Evolutionary conservation across 2,329 filamentous ascomycete genomes (phyloP).

Genomic region (Graphilbum fragrans): DNA sequence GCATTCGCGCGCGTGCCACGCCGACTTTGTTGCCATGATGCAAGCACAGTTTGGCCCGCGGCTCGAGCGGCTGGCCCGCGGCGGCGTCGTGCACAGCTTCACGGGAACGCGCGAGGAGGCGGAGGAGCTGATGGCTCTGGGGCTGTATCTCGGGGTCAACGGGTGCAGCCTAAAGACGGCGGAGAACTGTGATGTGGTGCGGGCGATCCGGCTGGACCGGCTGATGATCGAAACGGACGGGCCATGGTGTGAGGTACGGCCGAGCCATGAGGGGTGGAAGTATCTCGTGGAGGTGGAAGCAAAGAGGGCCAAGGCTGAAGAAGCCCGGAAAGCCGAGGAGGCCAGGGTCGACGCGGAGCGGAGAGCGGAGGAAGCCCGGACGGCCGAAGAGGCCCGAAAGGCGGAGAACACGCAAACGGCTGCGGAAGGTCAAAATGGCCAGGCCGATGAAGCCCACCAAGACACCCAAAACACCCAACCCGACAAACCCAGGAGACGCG

Average conservation of each 20-base stretch:
- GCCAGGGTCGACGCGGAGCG: constrained; percentile 6
- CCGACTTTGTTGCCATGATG: constrained; percentile 69
- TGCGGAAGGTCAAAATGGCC: constrained; percentile 4
- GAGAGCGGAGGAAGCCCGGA: constrained; percentile 3
- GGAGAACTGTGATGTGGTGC: constrained; percentile 80
- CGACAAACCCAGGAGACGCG: background rate
- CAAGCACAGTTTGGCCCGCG: constrained; percentile 41
- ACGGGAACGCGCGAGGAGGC: constrained; percentile 83
- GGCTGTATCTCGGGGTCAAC: constrained; percentile 88
- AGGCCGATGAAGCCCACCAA: constrained; percentile 12
- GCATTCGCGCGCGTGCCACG: constrained; percentile 77
- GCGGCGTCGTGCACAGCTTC: constrained; percentile 88
- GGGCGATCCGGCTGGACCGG: constrained; percentile 61
- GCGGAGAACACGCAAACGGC: background rate
- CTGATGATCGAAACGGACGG: constrained; percentile 96
- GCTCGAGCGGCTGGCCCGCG: constrained; percentile 51
- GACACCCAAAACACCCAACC: constrained; percentile 25
- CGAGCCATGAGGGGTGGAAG: constrained; percentile 74
- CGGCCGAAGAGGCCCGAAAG: too few species aligned
- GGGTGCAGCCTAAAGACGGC: constrained; percentile 92
- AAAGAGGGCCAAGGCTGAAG: constrained; percentile 16
- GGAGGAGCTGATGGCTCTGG: constrained; percentile 63
- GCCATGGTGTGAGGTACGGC: constrained; percentile 92
- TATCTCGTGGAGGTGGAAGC: constrained; percentile 33
- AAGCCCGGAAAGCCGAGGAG: constrained; percentile 8